These are phyloP conservation scores for Vitis labrusca DNA, from an alignment of 164 flowering plant species.

Conservation along the genomic window DNA sequence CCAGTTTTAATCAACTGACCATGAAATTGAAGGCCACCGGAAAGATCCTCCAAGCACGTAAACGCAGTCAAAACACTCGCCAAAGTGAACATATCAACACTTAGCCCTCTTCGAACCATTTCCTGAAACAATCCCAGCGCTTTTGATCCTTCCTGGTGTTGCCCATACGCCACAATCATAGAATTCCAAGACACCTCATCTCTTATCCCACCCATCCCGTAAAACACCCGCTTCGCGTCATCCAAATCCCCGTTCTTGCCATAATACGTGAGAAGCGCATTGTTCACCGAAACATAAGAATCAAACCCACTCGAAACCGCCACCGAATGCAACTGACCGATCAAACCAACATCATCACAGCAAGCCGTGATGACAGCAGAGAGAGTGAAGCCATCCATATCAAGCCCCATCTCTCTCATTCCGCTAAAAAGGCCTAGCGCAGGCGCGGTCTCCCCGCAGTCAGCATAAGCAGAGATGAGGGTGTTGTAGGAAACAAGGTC, in stretches of 20 bases:
- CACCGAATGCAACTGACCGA: constrained; percentile 53
- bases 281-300: constrained; percentile 63
- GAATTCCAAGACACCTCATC: constrained; percentile 92
- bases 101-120: constrained; percentile 46
- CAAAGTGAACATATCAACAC: constrained; percentile 69
- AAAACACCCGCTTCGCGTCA: constrained; percentile 55
- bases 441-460: constrained; percentile 31
- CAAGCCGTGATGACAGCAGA: constrained; percentile 61
- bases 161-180: constrained; percentile 83
- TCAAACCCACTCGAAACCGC: constrained; percentile 48
- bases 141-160: constrained; percentile 53
- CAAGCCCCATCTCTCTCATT: constrained; percentile 50
- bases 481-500: constrained; percentile 84
- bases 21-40: constrained; percentile 81
- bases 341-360: constrained; percentile 31
- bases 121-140: constrained; percentile 67
- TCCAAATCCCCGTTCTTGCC: constrained; percentile 55
- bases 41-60: constrained; percentile 55
- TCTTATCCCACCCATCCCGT: constrained; percentile 45
- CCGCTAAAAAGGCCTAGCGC: constrained; percentile 43
- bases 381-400: constrained; percentile 71
- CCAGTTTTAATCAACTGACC: constrained; percentile 68
- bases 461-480: constrained; percentile 71
- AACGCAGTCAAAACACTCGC: constrained; percentile 83
- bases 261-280: constrained; percentile 58